These are phyloP conservation scores for Penicillium hesseltinei DNA, from an alignment of 2,329 filamentous ascomycete species.

Conservation along the genomic window DNA sequence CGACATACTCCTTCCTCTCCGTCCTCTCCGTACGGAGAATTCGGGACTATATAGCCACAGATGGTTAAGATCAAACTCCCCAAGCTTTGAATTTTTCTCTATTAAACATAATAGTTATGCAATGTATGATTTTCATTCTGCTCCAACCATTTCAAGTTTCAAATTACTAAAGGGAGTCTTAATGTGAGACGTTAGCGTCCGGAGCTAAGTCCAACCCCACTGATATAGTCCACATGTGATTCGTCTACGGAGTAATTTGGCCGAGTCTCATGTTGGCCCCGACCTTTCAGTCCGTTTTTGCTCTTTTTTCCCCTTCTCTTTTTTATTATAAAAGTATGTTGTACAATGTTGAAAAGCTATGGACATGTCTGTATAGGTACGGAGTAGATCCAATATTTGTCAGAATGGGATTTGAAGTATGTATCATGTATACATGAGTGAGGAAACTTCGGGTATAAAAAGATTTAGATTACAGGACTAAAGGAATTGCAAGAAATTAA, in stretches of 20 bases:
- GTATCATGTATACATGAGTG: neutral
- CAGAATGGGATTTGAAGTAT: neutral
- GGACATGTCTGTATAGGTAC: neutral
- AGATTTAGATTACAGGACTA: neutral
- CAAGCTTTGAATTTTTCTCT: no score
- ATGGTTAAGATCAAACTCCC: no score
- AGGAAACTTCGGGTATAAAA: neutral
- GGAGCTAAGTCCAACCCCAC: conserved; percentile 23
- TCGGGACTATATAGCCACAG: neutral
- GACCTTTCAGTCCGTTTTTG: neutral
- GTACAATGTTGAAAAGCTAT: neutral
- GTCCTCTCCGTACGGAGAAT: neutral
- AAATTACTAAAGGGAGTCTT: conserved; percentile 8
- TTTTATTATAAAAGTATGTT: no score
- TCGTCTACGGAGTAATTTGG: neutral
- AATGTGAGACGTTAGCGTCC: conserved; percentile 29
- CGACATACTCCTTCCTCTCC: neutral
- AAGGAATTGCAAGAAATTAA: neutral
- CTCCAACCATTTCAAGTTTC: conserved; percentile 2
- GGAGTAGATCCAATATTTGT: neutral
- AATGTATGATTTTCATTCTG: neutral
- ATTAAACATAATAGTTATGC: neutral
- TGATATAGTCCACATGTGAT: conserved; percentile 13
- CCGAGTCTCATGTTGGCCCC: neutral
- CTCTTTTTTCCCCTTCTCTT: neutral